A percentile compares a stretch with the other conserved stretches of the same genome.
Evolutionary conservation across 164 flowering plant genomes (phyloP).

Genomic region (Nymphaea thermarum): DNA sequence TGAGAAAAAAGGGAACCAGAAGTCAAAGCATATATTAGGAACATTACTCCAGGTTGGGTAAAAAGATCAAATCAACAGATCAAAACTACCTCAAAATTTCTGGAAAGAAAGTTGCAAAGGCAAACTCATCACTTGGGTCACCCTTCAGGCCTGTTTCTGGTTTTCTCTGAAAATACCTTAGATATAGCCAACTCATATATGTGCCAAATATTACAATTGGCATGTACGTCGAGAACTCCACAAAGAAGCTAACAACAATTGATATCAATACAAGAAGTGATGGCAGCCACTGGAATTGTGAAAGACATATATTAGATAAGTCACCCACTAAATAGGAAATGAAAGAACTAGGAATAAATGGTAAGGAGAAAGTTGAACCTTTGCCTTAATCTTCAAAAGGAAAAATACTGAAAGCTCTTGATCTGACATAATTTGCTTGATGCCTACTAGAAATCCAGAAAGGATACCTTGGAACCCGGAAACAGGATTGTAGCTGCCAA

Average conservation of each 20-base stretch:
- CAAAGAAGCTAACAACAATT: conserved; percentile 49
- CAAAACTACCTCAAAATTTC: conserved; percentile 48
- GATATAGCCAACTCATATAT: conserved; percentile 86
- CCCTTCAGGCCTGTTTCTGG: conserved; percentile 76
- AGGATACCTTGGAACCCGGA: conserved; percentile 94
- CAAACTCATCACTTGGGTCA: conserved; percentile 94
- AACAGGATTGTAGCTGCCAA: conserved; percentile 66
- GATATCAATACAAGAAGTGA: conserved; percentile 52
- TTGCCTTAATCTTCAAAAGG: conserved; percentile 60
- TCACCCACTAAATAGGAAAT: not conserved
- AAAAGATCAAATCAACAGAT: not conserved
- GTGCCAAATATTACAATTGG: conserved; percentile 79
- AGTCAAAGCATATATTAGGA: not conserved
- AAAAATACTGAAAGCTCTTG: conserved; percentile 46
- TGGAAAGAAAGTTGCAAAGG: conserved; percentile 91
- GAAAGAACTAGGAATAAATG: not conserved
- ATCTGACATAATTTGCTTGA: conserved; percentile 92
- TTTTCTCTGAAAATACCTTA: conserved; percentile 71
- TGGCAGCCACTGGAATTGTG: conserved; percentile 75
- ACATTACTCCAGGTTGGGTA: not conserved
- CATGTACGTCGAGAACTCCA: conserved; percentile 56
- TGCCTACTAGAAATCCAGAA: conserved; percentile 80
- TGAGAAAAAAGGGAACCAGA: conserved; percentile 7
- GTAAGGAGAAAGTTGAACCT: conserved; percentile 21
- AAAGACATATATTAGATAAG: conserved; percentile 2